phyloP scores from a whole-genome alignment of 78 protist genomes.

The Isochrysis galbana region DNA sequence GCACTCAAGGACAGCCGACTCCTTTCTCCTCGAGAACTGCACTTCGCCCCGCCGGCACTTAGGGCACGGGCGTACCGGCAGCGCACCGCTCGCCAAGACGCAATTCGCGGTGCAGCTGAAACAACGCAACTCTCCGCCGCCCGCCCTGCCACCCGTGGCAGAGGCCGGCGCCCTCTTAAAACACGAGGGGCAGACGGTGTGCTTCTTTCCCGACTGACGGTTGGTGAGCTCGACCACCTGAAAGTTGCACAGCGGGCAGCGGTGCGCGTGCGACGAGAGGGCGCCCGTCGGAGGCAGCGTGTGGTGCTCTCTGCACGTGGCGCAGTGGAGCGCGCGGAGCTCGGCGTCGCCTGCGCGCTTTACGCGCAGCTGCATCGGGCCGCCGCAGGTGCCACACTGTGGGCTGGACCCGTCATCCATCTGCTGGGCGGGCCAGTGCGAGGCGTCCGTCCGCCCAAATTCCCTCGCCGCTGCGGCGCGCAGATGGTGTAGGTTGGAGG shows the following conservation, averaged over 20 bases:
- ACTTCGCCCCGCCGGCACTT: background rate
- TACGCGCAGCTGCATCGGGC: background rate
- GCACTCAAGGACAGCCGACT: background rate
- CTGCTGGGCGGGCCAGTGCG: background rate
- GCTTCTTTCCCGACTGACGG: background rate
- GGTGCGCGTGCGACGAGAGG: background rate
- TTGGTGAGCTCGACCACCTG: background rate
- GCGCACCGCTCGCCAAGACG: background rate
- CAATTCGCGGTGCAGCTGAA: background rate
- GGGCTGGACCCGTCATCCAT: background rate
- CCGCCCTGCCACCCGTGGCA: background rate
- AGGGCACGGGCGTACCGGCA: background rate
- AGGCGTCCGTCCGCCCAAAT: background rate
- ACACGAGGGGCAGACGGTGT: background rate
- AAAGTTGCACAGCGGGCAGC: constrained; percentile 55
- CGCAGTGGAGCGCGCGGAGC: background rate
- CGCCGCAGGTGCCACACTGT: background rate
- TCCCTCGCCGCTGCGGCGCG: background rate
- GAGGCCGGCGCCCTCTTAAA: background rate
- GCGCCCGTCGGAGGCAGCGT: background rate
- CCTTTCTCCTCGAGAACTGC: background rate
- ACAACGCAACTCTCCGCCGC: background rate
- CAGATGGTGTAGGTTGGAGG: background rate
- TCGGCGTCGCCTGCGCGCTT: constrained; percentile 3
- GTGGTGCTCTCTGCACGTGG: background rate